phyloP scores from a whole-genome alignment of 2,329 filamentous ascomycete species.

The Pyrenophora seminiperda region DNA sequence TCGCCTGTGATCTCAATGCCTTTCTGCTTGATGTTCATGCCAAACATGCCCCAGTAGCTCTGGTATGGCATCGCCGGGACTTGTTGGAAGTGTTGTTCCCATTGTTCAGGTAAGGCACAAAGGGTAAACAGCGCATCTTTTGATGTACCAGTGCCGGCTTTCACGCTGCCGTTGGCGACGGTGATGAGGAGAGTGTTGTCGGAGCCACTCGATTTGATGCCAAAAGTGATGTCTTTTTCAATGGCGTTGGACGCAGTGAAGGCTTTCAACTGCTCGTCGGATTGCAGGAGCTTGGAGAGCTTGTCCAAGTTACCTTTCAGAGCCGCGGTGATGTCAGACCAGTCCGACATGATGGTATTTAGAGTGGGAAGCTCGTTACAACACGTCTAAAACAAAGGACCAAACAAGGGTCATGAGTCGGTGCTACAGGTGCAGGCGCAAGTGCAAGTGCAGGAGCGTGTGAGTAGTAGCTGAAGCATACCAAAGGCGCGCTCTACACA shows the following conservation, averaged over 20 bases:
- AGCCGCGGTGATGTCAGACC: slow-evolving; percentile 42
- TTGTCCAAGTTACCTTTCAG: slow-evolving; percentile 41
- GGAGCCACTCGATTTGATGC: slow-evolving; percentile 43
- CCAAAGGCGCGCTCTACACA: slow-evolving; percentile 10
- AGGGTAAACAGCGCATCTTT: slow-evolving; percentile 49
- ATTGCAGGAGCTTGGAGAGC: slow-evolving; percentile 39
- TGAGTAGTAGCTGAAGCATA: neutral
- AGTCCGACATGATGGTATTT: slow-evolving; percentile 33
- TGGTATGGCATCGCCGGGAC: slow-evolving; percentile 53
- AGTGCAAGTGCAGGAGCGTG: neutral
- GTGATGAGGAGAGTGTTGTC: slow-evolving; percentile 43
- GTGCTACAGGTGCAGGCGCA: neutral
- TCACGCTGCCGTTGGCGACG: slow-evolving; percentile 39
- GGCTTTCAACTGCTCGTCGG: slow-evolving; percentile 43
- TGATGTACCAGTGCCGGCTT: slow-evolving; percentile 33
- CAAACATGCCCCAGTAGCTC: slow-evolving; percentile 54
- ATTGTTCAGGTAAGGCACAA: slow-evolving; percentile 52
- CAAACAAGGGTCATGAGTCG: neutral
- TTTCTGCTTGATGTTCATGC: slow-evolving; percentile 58
- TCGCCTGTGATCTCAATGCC: slow-evolving; percentile 56
- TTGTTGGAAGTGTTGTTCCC: slow-evolving; percentile 54
- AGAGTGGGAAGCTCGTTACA: neutral
- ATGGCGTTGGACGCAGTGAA: slow-evolving; percentile 46
- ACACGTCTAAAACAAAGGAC: neutral
- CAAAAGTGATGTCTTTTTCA: slow-evolving; percentile 40